Percentiles rank a stretch among this genome's conserved stretches.
phyloP scores from a whole-genome alignment of 1,139 yeast species.

The Saccharomyces hybrid region DNA sequence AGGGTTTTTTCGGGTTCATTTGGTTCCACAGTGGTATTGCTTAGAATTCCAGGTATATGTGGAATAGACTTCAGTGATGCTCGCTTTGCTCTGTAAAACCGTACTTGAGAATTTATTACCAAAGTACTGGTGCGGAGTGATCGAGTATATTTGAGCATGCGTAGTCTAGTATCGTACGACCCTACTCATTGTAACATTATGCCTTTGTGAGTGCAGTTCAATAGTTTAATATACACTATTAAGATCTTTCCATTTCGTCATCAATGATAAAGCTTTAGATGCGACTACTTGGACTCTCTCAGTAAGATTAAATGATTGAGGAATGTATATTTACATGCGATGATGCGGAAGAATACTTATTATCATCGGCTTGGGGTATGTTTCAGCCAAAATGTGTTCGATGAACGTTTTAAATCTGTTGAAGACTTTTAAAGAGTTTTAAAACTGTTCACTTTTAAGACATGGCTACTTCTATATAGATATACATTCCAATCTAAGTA shows the following conservation, averaged over 20 bases:
- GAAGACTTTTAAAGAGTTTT: neutral
- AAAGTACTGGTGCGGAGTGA: neutral
- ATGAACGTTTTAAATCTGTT: no score
- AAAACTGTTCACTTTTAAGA: neutral
- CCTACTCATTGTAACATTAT: neutral
- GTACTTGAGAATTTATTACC: neutral
- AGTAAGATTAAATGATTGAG: no score
- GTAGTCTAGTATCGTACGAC: neutral
- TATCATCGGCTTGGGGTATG: no score
- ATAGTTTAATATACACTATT: neutral
- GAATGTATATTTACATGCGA: neutral
- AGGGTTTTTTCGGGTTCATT: neutral
- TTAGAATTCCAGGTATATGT: neutral
- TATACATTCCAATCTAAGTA: no score
- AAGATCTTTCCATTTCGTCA: neutral
- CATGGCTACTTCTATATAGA: neutral
- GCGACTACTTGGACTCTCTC: neutral
- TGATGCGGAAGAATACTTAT: no score
- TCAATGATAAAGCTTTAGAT: neutral
- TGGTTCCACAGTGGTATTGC: neutral
- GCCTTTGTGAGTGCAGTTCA: neutral
- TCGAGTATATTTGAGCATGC: neutral
- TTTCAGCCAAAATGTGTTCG: no score
- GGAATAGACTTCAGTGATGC: neutral
- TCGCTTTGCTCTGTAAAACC: neutral